Evolutionary conservation across 495 filamentous ascomycete genomes (phyloP), one percentile per base, ranked within the genome.

Genomic region (Paragyromitra xinjiangensis): DNA sequence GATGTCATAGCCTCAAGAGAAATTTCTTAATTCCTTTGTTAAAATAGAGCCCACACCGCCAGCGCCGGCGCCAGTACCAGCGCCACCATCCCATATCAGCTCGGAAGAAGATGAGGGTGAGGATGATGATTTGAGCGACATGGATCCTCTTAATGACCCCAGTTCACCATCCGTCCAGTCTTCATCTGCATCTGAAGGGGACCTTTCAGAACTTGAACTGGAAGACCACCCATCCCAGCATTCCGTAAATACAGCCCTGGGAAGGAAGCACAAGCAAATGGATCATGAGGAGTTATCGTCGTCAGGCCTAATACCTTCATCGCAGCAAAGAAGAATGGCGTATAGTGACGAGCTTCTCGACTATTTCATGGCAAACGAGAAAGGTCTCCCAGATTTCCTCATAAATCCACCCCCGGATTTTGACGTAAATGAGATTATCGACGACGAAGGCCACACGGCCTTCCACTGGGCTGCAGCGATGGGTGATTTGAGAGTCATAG

Each of bases 391-490:
- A 12, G 87, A 87, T 8, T 86, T 90, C 40, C 91, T 91, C 26
- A 94, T 94, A 6, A 87, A 90, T 53, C 93, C 95, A 7, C 95
- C 95, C 0, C 83, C 88, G 16, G 90, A 93, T 78, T 96, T 95
- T 82, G 89, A 97, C 74, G 90, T 96, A 14, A 91, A 98, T 84
- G 92, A 93, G 82, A 85, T 90, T 37, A 97, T 99, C 78, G 95
- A 99, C 80, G 90, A 92, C 22, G 93, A 95, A 63, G 89, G 89
- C 4, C 94, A 98, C 79, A 95, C 92, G 2, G 94, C 94, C 2
- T 87, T 99, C 70, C 95, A 99, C 82, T 99, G 95, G 95, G 95
- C 94, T 19, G 92, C 93, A 71, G 92, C 95, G n/a, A 98, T 99
- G 95, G 95, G 95, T 51, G 95, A 99, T 80, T 85, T 98, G 19